Evolutionary conservation across 257 asterid species (phyloP).

Genomic region (Marsdenia floribunda): DNA sequence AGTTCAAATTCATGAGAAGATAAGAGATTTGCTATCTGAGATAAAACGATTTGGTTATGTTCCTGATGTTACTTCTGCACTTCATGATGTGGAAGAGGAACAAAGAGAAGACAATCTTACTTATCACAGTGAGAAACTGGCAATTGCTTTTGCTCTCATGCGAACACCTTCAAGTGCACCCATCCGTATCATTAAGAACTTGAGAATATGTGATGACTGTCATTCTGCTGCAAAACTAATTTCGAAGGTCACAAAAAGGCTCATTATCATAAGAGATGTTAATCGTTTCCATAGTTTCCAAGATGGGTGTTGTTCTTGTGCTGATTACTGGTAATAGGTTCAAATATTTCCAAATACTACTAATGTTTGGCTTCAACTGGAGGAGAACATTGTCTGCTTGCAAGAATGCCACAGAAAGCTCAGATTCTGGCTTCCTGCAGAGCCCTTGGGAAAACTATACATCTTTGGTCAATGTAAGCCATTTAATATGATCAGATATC

Average conservation of each 20-base stretch:
- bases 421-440: background rate
- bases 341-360: background rate
- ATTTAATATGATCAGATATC: background rate
- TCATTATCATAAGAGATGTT: constrained; percentile 61
- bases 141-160: constrained; percentile 78
- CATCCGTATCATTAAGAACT: constrained; percentile 63
- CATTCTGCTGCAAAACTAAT: constrained; percentile 67
- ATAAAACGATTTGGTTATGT: constrained; percentile 60
- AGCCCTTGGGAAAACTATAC: background rate
- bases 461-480: background rate
- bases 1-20: constrained; percentile 45
- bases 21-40: constrained; percentile 48
- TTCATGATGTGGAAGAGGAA: constrained; percentile 81
- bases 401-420: background rate
- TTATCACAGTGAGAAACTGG: constrained; percentile 85
- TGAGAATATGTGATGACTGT: constrained; percentile 85
- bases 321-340: constrained; percentile 58
- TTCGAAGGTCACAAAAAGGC: constrained; percentile 52
- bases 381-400: background rate
- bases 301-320: constrained; percentile 67
- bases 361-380: background rate
- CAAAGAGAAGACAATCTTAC: constrained; percentile 61
- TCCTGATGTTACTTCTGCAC: constrained; percentile 46
- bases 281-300: constrained; percentile 64
- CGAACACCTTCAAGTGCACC: constrained; percentile 63